These are phyloP conservation scores for Xylaria sp. DNA, from an alignment of 2,329 filamentous ascomycete species.

Conservation along the genomic window DNA sequence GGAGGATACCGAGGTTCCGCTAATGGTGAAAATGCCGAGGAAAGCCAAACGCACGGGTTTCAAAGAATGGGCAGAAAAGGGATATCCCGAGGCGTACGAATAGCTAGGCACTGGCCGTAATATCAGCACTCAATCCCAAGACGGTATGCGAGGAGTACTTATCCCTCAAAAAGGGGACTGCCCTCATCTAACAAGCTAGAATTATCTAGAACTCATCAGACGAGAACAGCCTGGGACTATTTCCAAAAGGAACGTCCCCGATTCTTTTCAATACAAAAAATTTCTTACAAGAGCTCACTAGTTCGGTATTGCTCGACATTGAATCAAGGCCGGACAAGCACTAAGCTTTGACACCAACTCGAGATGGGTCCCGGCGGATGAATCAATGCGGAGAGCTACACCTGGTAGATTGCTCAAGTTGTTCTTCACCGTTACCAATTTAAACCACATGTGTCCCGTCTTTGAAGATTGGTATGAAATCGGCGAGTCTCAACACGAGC, in stretches of 20 bases:
- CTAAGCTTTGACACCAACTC: conserved; percentile 94
- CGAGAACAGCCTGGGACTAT: conserved; percentile 41
- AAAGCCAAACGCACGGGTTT: conserved; percentile 39
- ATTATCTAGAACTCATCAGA: neutral
- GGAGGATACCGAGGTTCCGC: conserved; percentile 38
- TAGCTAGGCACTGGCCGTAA: conserved; percentile 22
- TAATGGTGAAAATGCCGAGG: conserved; percentile 44
- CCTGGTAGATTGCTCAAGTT: conserved; percentile 37
- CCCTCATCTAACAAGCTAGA: conserved; percentile 17
- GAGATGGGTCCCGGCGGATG: conserved; percentile 80
- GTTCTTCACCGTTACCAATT: conserved; percentile 33
- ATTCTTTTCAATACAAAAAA: conserved; percentile 41
- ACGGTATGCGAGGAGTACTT: conserved; percentile 38
- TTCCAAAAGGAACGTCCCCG: conserved; percentile 33
- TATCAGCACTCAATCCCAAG: conserved; percentile 33
- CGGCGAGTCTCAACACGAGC: conserved; percentile 43
- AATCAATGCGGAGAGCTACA: conserved; percentile 40
- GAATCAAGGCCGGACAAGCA: conserved; percentile 74
- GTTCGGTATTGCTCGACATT: conserved; percentile 40
- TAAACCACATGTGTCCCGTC: conserved; percentile 39
- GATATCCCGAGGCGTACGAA: conserved; percentile 35
- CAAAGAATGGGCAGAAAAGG: conserved; percentile 37
- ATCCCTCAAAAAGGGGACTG: conserved; percentile 48
- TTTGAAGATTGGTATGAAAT: conserved; percentile 40
- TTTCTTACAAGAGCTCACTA: conserved; percentile 32